Conservation (phyloP, 805 yeast genomes). For the Millerozyma miso region DNA sequence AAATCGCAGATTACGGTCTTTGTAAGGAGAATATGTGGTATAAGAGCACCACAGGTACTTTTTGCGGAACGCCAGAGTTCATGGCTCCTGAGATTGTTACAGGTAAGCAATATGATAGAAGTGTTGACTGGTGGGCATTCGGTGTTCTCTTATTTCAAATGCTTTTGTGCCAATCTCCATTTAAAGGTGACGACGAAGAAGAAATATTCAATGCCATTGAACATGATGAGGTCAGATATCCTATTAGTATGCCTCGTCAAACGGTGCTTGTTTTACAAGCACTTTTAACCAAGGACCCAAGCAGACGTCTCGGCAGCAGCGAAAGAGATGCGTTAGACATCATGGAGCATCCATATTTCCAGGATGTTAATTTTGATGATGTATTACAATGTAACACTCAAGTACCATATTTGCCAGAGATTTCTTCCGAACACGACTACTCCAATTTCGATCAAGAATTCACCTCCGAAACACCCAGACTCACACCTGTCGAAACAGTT, state of each 20-base stretch:
- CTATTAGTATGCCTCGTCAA: conserved; percentile 95
- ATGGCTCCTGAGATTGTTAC: conserved; percentile 98
- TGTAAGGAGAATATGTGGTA: conserved; percentile 92
- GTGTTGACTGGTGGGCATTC: conserved; percentile 99
- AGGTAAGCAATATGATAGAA: conserved; percentile 87
- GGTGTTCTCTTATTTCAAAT: conserved; percentile 95
- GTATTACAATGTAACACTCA: conserved; percentile 64
- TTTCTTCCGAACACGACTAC: conserved; percentile 84
- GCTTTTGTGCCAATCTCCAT: conserved; percentile 95
- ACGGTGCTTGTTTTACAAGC: conserved; percentile 93
- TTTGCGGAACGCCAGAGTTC: conserved; percentile 98
- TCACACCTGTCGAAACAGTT: conserved; percentile 90
- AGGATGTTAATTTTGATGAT: conserved; percentile 86
- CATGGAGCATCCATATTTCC: conserved; percentile 93
- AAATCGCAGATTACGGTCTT: conserved; percentile 94
- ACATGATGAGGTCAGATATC: conserved; percentile 94
- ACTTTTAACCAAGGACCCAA: conserved; percentile 84
- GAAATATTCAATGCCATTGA: conserved; percentile 95
- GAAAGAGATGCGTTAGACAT: conserved; percentile 87
- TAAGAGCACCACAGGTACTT: conserved; percentile 84
- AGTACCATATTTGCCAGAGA: conserved; percentile 89
- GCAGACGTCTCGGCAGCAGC: conserved; percentile 78
- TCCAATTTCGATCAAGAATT: conserved; percentile 92
- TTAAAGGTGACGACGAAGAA: conserved; percentile 95
- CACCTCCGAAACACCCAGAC: conserved; percentile 88